Evolutionary conservation across 768 basidiomycete species (phyloP).

Genomic region (Phlebiopsis flavidoalba): DNA sequence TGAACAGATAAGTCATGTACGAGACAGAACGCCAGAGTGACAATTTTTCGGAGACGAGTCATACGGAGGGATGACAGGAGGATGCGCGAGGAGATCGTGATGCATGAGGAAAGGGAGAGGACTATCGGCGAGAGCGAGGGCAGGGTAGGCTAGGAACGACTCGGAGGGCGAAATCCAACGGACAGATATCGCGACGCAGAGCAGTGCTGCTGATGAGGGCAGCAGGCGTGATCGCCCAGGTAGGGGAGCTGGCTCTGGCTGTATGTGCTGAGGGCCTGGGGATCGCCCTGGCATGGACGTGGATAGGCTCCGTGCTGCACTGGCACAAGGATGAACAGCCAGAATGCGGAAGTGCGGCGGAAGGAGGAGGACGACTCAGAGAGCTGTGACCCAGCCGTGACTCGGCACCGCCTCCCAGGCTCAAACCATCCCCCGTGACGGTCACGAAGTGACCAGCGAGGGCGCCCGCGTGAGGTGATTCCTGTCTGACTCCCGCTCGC

Average conservation of each 20-base stretch:
- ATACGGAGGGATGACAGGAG: neutral
- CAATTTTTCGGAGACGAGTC: conserved; percentile 7
- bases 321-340: neutral
- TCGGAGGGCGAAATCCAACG: neutral
- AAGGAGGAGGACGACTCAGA: neutral
- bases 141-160: neutral
- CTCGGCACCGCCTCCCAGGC: conserved; percentile 5
- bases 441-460: neutral
- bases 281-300: neutral
- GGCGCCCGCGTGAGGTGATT: conserved; percentile 5
- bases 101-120: neutral
- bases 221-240: neutral
- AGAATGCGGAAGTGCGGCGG: neutral
- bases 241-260: too few species aligned
- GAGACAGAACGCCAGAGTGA: neutral
- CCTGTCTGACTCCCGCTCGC: conserved; percentile 12
- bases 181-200: neutral
- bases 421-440: conserved; percentile 3
- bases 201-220: neutral
- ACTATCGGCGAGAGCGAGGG: neutral
- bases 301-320: neutral
- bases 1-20: neutral
- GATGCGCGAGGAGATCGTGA: conserved; percentile 2
- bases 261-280: too few species aligned
- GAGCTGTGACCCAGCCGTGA: neutral